Evolutionary conservation across 495 filamentous ascomycete species (phyloP), one percentile per base, ranked within the genome.

Genomic region (Trichoderma asperelloides): DNA sequence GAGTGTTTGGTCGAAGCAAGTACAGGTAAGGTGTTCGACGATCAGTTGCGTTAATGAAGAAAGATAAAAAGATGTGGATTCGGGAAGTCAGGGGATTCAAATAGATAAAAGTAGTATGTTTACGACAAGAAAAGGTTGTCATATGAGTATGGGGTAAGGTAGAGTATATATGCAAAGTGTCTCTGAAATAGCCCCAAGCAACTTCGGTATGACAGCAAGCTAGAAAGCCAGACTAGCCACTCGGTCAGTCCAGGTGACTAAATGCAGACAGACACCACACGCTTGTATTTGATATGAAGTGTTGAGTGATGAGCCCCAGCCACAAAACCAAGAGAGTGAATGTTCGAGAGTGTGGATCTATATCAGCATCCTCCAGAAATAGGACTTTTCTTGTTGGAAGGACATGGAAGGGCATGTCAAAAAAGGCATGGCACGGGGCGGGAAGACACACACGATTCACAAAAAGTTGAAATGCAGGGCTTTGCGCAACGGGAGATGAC

Each of bases 181-280:
- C 55, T 30, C 55, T 60, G 55, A 60, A 30, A 18, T 60, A 60
- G 43, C 43, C 13, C 43, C 13, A 47, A 16, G n/a, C 15, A 47
- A 13, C n/a, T 47, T n/a, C 43, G 43, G 43, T 47, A 47, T 47
- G 43, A 47, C 16, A 4, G 43, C 43, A 47, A 12, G 15, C 43
- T 15, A 47, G 3, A n/a, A 12, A n/a, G 43, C 43, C 43, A 47
- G 12, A 27, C 0, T 9, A 30, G 55, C 27, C 55, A 60, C 27
- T 60, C 55, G 55, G 55, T 60, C 55, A 60, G 55, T 60, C 55
- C 55, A 60, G 55, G 55, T 60, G 55, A 60, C 55, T 28, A 15
- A 60, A 60, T 7, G 33, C 33, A 37, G 33, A 21, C 23, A 60
- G 55, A 30, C 55, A 60, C 55, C 55, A 60, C 55, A 60, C 27